Evolutionary conservation across 208 protist genomes (phyloP).

Genomic region (Balamuthia mandrillaris): DNA sequence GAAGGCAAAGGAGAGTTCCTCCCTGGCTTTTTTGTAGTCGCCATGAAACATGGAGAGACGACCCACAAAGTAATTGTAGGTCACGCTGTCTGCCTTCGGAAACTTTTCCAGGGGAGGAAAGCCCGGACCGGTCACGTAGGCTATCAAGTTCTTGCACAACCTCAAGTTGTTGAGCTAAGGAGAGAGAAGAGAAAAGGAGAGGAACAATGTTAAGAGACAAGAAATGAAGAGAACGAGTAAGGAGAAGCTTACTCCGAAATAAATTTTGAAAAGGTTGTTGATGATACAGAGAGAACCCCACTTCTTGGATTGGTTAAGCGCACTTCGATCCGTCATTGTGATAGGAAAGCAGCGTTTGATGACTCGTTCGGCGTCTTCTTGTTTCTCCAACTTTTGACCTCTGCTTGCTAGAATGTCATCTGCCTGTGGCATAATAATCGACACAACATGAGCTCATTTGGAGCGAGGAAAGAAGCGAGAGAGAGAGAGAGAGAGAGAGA

Average conservation of each 20-base stretch:
- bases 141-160: constrained; percentile 23
- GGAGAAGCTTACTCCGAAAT: no score
- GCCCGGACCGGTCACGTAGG: not conserved
- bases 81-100: constrained; percentile 7
- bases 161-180: constrained; percentile 41
- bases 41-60: constrained; percentile 17
- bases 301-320: not conserved
- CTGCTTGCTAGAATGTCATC: not conserved
- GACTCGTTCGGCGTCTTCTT: not conserved
- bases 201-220: no score
- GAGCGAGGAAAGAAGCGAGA: no score
- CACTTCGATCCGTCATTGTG: not conserved
- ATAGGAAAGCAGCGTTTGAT: constrained; percentile 5
- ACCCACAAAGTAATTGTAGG: constrained; percentile 38
- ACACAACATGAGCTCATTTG: no score
- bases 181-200: no score
- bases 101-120: constrained; percentile 22
- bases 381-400: not conserved
- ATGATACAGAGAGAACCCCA: constrained; percentile 22
- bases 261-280: constrained; percentile 42
- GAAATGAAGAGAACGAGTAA: no score
- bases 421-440: not conserved
- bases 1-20: constrained; percentile 36
- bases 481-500: no score
- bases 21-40: constrained; percentile 11